Evolutionary conservation across 2,329 filamentous ascomycete genomes (phyloP), one percentile per base, ranked within the genome.

Genomic region (Nemania diffusa): DNA sequence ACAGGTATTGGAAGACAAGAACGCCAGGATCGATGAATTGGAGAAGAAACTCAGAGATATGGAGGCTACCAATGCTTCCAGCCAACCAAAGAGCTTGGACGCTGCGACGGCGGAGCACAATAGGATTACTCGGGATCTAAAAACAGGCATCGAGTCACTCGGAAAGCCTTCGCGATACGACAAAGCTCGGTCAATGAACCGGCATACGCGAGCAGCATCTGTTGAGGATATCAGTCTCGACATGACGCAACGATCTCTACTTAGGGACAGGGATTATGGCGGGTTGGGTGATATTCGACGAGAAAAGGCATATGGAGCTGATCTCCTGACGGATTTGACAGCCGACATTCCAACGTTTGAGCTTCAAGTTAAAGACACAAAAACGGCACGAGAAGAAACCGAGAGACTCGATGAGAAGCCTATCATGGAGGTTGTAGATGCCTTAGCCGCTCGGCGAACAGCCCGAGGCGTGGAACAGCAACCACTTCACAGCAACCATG

Each of bases 1-100:
- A 71, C 81, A 84, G 17, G 85, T 89, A 2, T 71, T 90, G 51
- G 82, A 85, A 60, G 84, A 84, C 69, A 87, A 87, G 62, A 86
- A 89, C 65, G 80, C 82, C 44, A 87, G 87, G 75, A 87, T 89
- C 66, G 78, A 82, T 8, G 82, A 85, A 50, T 81, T 90, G 7
- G 86, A 85, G 75, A 85, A 83, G 70, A 84, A 87, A 69, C 76
- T 88, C 44, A 81, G 80, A 65, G 77, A 77, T 0, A 76, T 88
- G 2, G 85, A 84, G 72, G 73, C 68, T 11, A 71, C 70, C 9
- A 65, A 72, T 40, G 15, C 68, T 46, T 69, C 69, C 7, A 68
- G 57, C 4, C 68, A 26, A 13, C 56, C 64, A 1, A 66, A 69
- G 37, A 40, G 52, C 27, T 27, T 73, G 4, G 67, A 70, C 27